Evolutionary conservation across 2,329 filamentous ascomycete species (phyloP), one percentile per base, ranked within the genome.

Genomic region (Fusarium goolgardi): DNA sequence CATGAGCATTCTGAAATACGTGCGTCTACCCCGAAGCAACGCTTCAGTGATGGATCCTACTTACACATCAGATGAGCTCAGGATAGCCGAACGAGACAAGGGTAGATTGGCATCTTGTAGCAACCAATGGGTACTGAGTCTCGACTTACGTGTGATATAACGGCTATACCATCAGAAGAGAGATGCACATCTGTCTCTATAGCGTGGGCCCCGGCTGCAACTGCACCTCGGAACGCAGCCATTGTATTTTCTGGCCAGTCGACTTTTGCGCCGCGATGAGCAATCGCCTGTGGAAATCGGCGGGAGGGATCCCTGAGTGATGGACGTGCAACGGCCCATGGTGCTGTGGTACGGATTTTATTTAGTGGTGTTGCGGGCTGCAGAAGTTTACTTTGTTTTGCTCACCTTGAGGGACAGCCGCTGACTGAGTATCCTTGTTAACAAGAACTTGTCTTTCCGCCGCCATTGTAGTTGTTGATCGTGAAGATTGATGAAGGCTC

Each of bases 101-200:
- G 50, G 27, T 23, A 10, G n/a, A 21, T 61, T 20, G 32, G n/a
- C 20, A 47, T 41, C 23, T 27, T 40, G 41, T 37, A 44, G 29
- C 35, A 25, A 32, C 20, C 20, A 31, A n/a, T 18, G 18, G n/a
- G 25, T 20, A 23, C 9, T 5, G 23, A 5, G 8, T 8, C 39
- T 61, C 16, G 13, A 49, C 84, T 77, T 79, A 92, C 91, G 82
- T 96, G 94, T 45, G 91, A 93, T 40, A 98, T 81, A 12, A 98
- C 92, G 1, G 97, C 91, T 0, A 97, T 89, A 9, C 90, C 90
- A 74, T 98, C 95, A 64, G 85, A 88, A 16, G 92, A 90, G 34
- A 97, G 80, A 76, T 96, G 94, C 11, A 97, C 79, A 74, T 98
- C 95, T 20, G 93, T 96, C 81, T 98, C 95, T 29, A 98, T 82